phyloP scores from a whole-genome alignment of 208 protist genomes.

The Herpetomonas tarakana region DNA sequence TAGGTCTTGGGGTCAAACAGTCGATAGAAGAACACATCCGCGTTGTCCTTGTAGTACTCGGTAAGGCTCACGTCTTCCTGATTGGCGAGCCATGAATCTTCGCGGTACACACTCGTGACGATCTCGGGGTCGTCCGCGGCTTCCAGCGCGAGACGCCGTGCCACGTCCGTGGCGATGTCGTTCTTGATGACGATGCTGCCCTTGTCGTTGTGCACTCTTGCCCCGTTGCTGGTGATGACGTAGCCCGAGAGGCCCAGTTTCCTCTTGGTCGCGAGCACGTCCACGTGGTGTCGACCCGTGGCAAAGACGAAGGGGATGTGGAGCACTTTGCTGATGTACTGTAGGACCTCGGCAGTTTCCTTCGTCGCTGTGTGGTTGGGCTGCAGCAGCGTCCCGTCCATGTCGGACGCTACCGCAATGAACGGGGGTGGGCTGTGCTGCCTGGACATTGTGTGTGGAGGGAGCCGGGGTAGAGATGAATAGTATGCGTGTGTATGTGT shows the following conservation, averaged over 20 bases:
- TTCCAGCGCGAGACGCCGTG: slow-evolving; percentile 22
- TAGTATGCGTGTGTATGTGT: too few relatives aligned
- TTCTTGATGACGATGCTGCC: slow-evolving; percentile 27
- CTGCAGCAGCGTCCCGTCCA: slow-evolving; percentile 50
- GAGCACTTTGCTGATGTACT: slow-evolving; percentile 9
- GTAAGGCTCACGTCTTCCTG: slow-evolving; percentile 19
- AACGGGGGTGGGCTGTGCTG: slow-evolving; percentile 8
- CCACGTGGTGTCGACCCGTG: slow-evolving; percentile 41
- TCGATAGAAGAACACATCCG: slow-evolving; percentile 22
- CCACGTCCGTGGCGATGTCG: slow-evolving; percentile 26
- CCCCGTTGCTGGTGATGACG: slow-evolving; percentile 51
- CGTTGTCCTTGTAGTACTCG: slow-evolving; percentile 32
- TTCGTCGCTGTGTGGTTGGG: slow-evolving; percentile 26
- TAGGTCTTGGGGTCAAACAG: slow-evolving; percentile 20
- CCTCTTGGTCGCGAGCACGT: slow-evolving; percentile 34
- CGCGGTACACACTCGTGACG: slow-evolving; percentile 38
- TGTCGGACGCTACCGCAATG: slow-evolving; percentile 38
- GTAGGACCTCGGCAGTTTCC: slow-evolving; percentile 20
- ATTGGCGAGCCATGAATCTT: slow-evolving; percentile 27
- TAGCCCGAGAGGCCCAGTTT: slow-evolving; percentile 30
- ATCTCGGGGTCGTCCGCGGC: slow-evolving; percentile 13
- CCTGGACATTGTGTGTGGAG: background rate
- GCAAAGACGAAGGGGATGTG: slow-evolving; percentile 39
- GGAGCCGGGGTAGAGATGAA: background rate
- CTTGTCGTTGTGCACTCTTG: slow-evolving; percentile 27